These are phyloP conservation scores for Codiaeum variegatum DNA, from an alignment of 441 rosid species.

Conservation along the genomic window DNA sequence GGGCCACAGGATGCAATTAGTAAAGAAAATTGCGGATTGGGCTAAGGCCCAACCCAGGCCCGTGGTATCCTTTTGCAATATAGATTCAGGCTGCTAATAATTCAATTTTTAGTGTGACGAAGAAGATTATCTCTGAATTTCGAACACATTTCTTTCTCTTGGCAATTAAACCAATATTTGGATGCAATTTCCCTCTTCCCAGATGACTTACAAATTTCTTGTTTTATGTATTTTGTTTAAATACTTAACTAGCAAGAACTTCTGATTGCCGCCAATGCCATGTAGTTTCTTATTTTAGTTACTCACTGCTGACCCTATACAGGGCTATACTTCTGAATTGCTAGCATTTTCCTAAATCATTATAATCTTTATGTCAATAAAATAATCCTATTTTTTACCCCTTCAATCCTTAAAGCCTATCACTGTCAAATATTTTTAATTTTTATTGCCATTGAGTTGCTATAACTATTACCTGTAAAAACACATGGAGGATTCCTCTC, in stretches of 20 bases:
- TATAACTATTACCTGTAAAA: too few relatives aligned
- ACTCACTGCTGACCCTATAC: not conserved
- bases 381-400: not conserved
- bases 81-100: not conserved
- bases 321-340: not conserved
- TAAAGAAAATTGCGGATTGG: too few relatives aligned
- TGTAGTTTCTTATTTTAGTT: not conserved
- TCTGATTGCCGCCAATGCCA: not conserved
- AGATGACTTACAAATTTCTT: not conserved
- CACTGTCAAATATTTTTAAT: too few relatives aligned
- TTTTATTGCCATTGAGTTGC: too few relatives aligned
- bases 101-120: not conserved
- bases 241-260: not conserved
- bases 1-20: too few relatives aligned
- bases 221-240: not conserved
- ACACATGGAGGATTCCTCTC: too few relatives aligned
- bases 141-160: constrained; percentile 6
- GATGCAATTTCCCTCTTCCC: not conserved
- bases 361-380: too few relatives aligned
- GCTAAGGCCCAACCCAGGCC: not conserved
- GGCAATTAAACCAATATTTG: not conserved
- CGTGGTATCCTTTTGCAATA: not conserved
- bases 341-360: not conserved
- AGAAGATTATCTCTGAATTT: not conserved
- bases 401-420: too few relatives aligned